A percentile compares a stretch with the other conserved stretches of the same genome.
phyloP scores from a whole-genome alignment of 2,329 filamentous ascomycete genomes.

The Aspergillus nomiae region DNA sequence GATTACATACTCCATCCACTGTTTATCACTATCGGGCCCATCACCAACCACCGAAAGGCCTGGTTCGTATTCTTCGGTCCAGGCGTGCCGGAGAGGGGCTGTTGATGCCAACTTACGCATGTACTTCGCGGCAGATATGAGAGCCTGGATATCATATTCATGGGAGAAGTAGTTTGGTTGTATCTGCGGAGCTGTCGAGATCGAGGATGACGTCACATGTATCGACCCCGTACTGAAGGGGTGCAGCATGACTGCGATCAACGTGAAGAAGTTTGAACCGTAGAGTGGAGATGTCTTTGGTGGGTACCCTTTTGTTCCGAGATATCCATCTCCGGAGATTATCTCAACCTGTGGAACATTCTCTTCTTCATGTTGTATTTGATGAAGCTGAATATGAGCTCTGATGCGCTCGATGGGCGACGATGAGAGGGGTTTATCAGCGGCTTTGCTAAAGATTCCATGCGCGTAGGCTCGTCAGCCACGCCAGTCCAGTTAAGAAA shows the following conservation, averaged over 20 bases:
- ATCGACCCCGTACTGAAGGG: neutral
- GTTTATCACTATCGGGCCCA: neutral
- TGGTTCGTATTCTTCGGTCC: neutral
- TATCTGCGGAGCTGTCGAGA: neutral
- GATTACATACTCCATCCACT: neutral
- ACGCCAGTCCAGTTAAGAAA: neutral
- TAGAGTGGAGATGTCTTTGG: neutral
- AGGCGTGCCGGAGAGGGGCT: neutral
- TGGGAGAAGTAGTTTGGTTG: neutral
- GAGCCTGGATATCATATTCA: neutral
- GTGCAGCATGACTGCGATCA: neutral
- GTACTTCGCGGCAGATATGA: neutral
- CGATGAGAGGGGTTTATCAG: neutral
- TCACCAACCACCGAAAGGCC: neutral
- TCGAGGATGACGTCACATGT: neutral
- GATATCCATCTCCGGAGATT: neutral
- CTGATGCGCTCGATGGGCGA: neutral
- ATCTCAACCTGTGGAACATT: neutral
- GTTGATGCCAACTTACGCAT: neutral
- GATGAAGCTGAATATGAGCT: neutral
- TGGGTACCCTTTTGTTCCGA: neutral
- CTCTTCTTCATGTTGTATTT: neutral
- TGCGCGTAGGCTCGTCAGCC: neutral
- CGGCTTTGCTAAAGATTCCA: neutral
- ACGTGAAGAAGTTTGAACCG: neutral